These are phyloP conservation scores for Lumnitzera racemosa DNA, from an alignment of 345 rosid species.

Conservation along the genomic window DNA sequence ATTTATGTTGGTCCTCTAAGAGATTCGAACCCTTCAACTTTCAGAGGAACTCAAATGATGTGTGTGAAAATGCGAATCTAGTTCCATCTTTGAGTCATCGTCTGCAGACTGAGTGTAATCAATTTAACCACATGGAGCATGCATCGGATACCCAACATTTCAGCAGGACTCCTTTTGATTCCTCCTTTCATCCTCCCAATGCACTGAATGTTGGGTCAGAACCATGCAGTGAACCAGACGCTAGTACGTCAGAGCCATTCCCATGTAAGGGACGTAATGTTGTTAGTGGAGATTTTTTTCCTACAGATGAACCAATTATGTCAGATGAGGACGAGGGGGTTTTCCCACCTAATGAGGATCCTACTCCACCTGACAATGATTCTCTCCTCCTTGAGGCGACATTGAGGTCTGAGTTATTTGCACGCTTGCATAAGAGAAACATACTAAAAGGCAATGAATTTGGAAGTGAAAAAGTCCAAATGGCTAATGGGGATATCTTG, in stretches of 20 bases:
- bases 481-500: constrained; percentile 37
- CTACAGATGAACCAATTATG: constrained; percentile 35
- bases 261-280: constrained; percentile 37
- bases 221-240: constrained; percentile 82
- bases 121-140: constrained; percentile 18
- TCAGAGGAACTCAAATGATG: constrained; percentile 28
- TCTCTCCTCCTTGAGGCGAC: constrained; percentile 73
- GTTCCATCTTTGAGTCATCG: constrained; percentile 33
- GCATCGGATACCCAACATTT: constrained; percentile 18
- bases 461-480: constrained; percentile 59
- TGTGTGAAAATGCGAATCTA: constrained; percentile 27
- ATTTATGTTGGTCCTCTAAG: constrained; percentile 44
- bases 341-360: constrained; percentile 40
- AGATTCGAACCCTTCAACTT: constrained; percentile 28
- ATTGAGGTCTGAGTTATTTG: constrained; percentile 76
- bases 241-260: constrained; percentile 78
- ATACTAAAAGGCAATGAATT: constrained; percentile 43
- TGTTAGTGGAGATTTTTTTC: constrained; percentile 41
- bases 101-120: constrained; percentile 32
- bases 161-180: constrained; percentile 16
- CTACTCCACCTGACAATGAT: constrained; percentile 32
- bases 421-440: constrained; percentile 46
- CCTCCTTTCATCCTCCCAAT: constrained; percentile 24
- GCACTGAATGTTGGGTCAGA: constrained; percentile 62
- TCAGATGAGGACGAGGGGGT: constrained; percentile 63